Evolutionary conservation across 768 basidiomycete species (phyloP).

Genomic region (Crassisporium funariophilum): DNA sequence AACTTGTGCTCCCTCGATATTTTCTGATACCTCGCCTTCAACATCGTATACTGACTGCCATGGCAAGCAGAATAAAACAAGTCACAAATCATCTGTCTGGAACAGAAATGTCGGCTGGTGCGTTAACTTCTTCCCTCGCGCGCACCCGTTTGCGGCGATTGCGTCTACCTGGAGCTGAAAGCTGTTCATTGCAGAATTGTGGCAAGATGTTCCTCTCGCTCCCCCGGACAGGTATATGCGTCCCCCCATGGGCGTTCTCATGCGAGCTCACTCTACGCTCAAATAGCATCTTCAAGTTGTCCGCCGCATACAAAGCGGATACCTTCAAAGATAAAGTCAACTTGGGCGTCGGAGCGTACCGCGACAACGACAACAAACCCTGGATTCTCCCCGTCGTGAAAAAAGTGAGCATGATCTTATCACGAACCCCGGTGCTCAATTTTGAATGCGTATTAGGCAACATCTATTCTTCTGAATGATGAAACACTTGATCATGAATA

Average conservation of each 20-base stretch:
- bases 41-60: slow-evolving; percentile 27
- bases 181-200: slow-evolving; percentile 53
- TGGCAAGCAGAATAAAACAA: slow-evolving; percentile 64
- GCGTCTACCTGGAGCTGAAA: slow-evolving; percentile 1
- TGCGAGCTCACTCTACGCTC: not conserved
- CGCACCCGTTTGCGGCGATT: slow-evolving; percentile 3
- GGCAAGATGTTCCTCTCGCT: slow-evolving; percentile 78
- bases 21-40: not conserved
- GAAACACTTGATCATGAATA: slow-evolving; percentile 88
- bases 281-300: slow-evolving; percentile 85
- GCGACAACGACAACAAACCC: slow-evolving; percentile 84
- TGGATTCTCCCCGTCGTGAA: slow-evolving; percentile 93
- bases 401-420: slow-evolving; percentile 53
- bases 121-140: slow-evolving; percentile 21
- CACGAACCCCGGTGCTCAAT: slow-evolving; percentile 11
- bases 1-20: too few relatives aligned
- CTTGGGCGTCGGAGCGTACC: slow-evolving; percentile 91
- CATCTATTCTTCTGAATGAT: slow-evolving; percentile 66
- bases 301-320: slow-evolving; percentile 87
- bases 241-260: not conserved
- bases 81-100: slow-evolving; percentile 53
- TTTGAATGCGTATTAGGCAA: slow-evolving; percentile 54
- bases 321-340: slow-evolving; percentile 79
- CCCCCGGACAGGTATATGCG: slow-evolving; percentile 75
- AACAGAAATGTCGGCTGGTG: slow-evolving; percentile 58